Base-by-base conservation (phyloP, 148 eudicot species). In the Rhododendron ferrugineum region DNA sequence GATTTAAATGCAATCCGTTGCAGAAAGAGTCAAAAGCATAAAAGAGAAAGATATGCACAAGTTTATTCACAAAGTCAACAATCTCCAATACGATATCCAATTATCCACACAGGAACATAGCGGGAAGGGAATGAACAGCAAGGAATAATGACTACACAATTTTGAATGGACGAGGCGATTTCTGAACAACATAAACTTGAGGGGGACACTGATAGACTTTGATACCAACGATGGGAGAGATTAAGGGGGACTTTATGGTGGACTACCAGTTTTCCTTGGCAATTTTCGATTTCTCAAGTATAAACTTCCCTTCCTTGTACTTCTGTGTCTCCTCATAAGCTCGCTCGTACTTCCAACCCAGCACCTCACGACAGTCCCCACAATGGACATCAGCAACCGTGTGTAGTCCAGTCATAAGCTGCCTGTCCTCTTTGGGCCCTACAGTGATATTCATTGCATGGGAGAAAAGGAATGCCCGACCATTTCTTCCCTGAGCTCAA, bases 401-500 rank as follows among this genome's bases (percentile, higher is more conserved):
- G 40, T 37, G 40, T 0, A 37, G 40, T 0, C 40, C 40, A 37
- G 40, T 37, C 40, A 4, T 37, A 6, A 37, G 40, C 40, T 37
- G 91, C 83, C 95, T 90, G 85, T 94, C 96, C 84, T 95, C 96
- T 87, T 89, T 91, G 5, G 95, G 90, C n/a, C 96, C 98, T 82
- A 89, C 85, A 23, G 60, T 85, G 32, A 93, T 66, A 84, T 95
- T 95, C 95, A 93, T 93, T 6, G 96, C 93, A 81, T 93, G 98
- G 79, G 98, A 95, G 81, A 95, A 95, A 82, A 95, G 86, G 86
- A 93, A 95, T 1, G 95, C 98, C 84, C 98, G 89, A 72, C 96
- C 91, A 84, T 90, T 85, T 89, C 87, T 93, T 74, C 98, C 98
- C 98, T 95, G 82, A 46, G 34, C 81, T 49, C 32, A 36, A 54